Evolutionary conservation across 768 basidiomycete species (phyloP), one percentile per base, ranked within the genome.

Genomic region (Myochromella boudieri): DNA sequence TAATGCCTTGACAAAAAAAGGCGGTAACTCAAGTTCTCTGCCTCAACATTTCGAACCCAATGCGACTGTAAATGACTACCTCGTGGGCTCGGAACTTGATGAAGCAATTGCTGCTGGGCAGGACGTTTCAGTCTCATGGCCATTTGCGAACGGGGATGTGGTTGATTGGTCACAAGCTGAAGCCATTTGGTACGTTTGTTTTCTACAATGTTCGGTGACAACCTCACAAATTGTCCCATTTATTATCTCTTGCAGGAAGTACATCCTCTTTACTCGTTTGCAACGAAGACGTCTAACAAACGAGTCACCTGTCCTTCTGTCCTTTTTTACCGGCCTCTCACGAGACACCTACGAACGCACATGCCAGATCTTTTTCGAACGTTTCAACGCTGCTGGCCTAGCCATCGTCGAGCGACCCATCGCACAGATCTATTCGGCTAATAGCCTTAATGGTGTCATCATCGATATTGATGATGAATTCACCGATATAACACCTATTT

Each of bases 281-380:
- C 79, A 83, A 51, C 80, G 90, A 42, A 81, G 87, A 42, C 86
- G 93, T 45, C 80, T 80, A 6, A 90, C 91, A 57, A 93, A 94
- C 61, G 91, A 94, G 61, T 93, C 89, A 14, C 90, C 91, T 1
- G 80, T 91, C 44, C 75, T 94, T 25, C 75, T 95, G 47, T 82
- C 85, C 29, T 72, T 95, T 44, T 68, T 76, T 4, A 67, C 84
- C 0, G 79, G 81, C 24, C 77, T 90, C 17, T 78, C 88, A 20
- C 78, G 87, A 42, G 68, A 71, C 28, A 75, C 80, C 7, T 79
- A 86, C 63, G 89, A 94, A 61, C 76, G 76, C 34, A 77, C 87
- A 56, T 87, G 85, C 56, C 91, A 87, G 59, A 75, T 90, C 29
- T 91, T 95, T 68, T 97, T 97, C 57, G 93, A 95, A 61, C 85